Base-by-base conservation (phyloP, 805 yeast species). In the Jamesozyma hellenica region DNA sequence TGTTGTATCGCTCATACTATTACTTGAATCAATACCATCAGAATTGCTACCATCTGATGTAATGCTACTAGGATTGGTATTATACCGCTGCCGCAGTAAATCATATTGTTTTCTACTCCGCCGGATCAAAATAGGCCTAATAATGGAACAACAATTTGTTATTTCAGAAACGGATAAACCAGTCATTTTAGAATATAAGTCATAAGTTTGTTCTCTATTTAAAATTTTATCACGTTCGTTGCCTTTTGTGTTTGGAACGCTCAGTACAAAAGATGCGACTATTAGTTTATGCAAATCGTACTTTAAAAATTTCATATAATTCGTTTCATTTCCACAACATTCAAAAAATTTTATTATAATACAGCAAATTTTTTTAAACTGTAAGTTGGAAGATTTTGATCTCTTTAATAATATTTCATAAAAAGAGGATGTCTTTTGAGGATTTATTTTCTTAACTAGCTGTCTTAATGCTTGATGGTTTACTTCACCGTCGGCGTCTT, bases 331-430 rank as follows among this genome's bases (percentile, higher is more conserved):
- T 11, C 23, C 21, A 41, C 58, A 52, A 34, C 47, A 40, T 13
- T 47, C 48, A 13, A 52, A 34, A 40, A 54, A 53, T 36, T 53
- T 54, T 17, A 49, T 36, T 3, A 47, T 35, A 28, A 54, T 47
- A 34, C 53, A 50, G 40, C 59, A 53, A 4, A 50, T 46, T 23
- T 46, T 50, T 34, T 54, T 54, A 33, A 54, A 54, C 30, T 53
- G 57, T 28, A 37, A 26, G 26, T 40, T 32, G 2, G 55, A 35
- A 1, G 52, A 41, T 11, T 33, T 42, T 3, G 52, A 44, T 35
- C 61, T 46, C 10, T 27, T 39, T 26, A 53, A 21, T 16, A 54
- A 23, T 4, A 36, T 45, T 32, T 49, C 51, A 25, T 48, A 31
- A 32, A 54, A 45, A 15, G 13, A 26, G 7, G 37, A 25, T n/a